Evolutionary conservation across 2,329 filamentous ascomycete species (phyloP), one percentile per base, ranked within the genome.

Genomic region (Botryotinia narcissicola): DNA sequence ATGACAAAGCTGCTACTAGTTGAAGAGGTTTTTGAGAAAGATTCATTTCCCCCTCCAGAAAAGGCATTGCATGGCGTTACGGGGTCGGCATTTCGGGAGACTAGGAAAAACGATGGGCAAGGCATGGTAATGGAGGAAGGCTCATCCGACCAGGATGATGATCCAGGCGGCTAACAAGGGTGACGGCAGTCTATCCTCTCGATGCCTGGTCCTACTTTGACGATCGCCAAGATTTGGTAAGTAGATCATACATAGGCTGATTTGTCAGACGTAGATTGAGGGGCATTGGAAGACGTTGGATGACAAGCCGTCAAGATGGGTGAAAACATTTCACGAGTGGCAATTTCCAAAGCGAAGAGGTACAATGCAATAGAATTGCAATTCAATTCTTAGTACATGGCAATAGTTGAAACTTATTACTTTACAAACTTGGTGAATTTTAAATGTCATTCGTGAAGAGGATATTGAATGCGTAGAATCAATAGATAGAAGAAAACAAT

Each of bases 141-240:
- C 82, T 83, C 83, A 81, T 88, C 86, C 80, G 90, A 92, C 80
- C 91, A 91, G 74, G 86, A 87, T 80, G 89, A 90, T 73, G 87
- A 88, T 77, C 89, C 92, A 78, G 90, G 92, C 78, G 89, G 89
- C 80, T 88, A 85, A 85, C 84, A 79, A 79, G 77, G 84, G 85
- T 81, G 85, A 86, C 87, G 87, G 86, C 86, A 87, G 87, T 87
- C 86, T 87, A 88, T 87, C 87, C 89, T 88, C 89, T 90, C 40
- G 87, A 75, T 86, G 84, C 84, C 87, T 90, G 77, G 75, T 80
- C 78, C 78, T 76, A 77, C 73, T 64, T 73, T 61, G 59, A 78
- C 74, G 78, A 77, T 73, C 75, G 70, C 74, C 67, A 75, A 74
- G 46, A 32, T 74, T 75, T 63, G 70, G 54, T 42, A n/a, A n/a